Evolutionary conservation across 345 rosid species (phyloP).

Genomic region (Sonneratia alba): DNA sequence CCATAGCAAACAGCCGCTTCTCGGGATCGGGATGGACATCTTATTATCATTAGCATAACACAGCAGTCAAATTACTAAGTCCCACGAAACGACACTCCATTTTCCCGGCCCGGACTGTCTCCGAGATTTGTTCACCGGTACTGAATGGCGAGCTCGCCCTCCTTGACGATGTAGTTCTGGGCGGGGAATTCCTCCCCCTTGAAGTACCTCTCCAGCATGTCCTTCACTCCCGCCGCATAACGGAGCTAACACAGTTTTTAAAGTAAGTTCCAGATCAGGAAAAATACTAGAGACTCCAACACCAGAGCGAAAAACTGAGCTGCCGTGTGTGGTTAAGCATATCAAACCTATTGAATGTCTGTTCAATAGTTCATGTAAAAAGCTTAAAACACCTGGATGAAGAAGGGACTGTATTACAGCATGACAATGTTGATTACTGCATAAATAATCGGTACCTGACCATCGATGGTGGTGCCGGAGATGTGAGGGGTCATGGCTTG

Average conservation of each 20-base stretch:
- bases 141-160: constrained; percentile 73
- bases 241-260: constrained; percentile 38
- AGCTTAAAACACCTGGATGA: not conserved
- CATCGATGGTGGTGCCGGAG: constrained; percentile 96
- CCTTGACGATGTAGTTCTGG: constrained; percentile 77
- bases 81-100: not conserved
- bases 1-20: not conserved
- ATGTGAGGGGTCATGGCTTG: constrained; percentile 98
- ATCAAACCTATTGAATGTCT: not conserved
- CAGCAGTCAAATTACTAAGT: not conserved
- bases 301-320: not conserved
- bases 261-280: not conserved
- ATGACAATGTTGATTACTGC: not conserved
- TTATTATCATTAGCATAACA: not conserved
- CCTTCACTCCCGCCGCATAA: constrained; percentile 83
- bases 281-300: not conserved
- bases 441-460: constrained; percentile 37
- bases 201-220: constrained; percentile 87
- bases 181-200: constrained; percentile 80
- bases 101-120: not conserved
- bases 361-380: not conserved
- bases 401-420: not conserved
- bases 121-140: constrained; percentile 31
- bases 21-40: not conserved
- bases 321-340: not conserved